Base-by-base conservation (phyloP, 1,284 basidiomycete species). In the Peniophora sp. region DNA sequence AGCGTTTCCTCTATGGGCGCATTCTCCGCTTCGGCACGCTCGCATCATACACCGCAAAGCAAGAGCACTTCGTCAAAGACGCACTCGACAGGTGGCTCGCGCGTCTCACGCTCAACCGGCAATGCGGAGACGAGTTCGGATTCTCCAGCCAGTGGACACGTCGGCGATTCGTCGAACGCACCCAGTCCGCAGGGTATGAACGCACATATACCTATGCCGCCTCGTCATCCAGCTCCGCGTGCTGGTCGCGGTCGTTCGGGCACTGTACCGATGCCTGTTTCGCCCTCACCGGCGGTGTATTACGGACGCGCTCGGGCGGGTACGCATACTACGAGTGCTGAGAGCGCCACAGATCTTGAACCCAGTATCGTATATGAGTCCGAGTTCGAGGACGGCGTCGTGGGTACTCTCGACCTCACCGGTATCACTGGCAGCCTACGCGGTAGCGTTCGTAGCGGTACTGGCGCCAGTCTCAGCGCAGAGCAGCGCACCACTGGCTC, bases 181-280 rank as follows among this genome's bases (percentile, higher is more conserved):
- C 57, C 59, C 14, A 67, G 71, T 68, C 61, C 73, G 58, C 53
- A 61, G 47, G 58, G 61, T 20, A 69, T 69, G 47, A 71, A 67
- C 0, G 38, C 38, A 5, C 38, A 20, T 20, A 83, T 88, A 51
- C 84, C 87, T 12, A 84, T 86, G 79, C 85, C 86, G 0, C 83
- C 83, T 12, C 69, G 81, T 38, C 83, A 85, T 61, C 81, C 82
- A 35, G 45, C 53, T 22, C 16, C 74, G 57, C 23, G n/a, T 16
- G 14, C 12, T 22, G 44, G 44, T 24, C 66, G 70, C 54, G 63
- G 74, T 75, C 54, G 72, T 19, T 43, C 78, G 41, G 77, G 77
- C 22, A 81, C 79, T 0, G 70, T 77, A 2, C 78, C 74, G 2
- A 70, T 71, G 2, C 70, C 74, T 5, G 69, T 69, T 1, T 73